A percentile compares a stretch with the other conserved stretches of the same genome.
Evolutionary conservation across 1,284 basidiomycete species (phyloP).

Genomic region (Microbotryum lychnidis-dioicae): DNA sequence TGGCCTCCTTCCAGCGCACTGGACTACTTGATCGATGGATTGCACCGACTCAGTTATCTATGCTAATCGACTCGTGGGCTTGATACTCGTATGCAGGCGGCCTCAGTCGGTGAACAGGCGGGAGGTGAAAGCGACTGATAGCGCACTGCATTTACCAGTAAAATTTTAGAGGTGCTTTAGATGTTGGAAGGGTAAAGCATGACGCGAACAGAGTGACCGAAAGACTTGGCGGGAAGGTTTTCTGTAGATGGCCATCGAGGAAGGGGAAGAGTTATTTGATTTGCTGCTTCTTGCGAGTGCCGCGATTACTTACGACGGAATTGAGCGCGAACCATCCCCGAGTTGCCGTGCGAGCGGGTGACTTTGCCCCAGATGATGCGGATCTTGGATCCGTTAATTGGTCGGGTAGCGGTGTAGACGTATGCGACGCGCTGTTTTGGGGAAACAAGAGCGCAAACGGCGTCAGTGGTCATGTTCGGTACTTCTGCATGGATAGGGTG

Average conservation of each 20-base stretch:
- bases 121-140: no score
- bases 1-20: no score
- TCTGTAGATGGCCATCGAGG: slow-evolving; percentile 43
- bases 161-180: no score
- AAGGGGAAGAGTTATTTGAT: no score
- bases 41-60: no score
- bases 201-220: slow-evolving; percentile 89
- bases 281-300: no score
- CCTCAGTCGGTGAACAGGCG: no score
- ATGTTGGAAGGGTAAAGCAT: slow-evolving; percentile 57
- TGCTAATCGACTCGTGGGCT: no score
- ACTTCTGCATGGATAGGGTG: no score
- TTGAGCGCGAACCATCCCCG: slow-evolving; percentile 95
- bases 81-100: no score
- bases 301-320: slow-evolving; percentile 47
- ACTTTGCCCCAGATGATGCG: slow-evolving; percentile 55
- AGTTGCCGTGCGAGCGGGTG: slow-evolving; percentile 86
- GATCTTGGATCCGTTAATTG: slow-evolving; percentile 42
- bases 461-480: slow-evolving; percentile 1
- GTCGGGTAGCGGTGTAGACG: slow-evolving; percentile 58
- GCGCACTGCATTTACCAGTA: no score
- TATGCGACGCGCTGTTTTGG: slow-evolving; percentile 76
- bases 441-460: background rate
- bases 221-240: slow-evolving; percentile 92
- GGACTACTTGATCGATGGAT: no score